Percentiles rank a stretch among this genome's conserved stretches.
Conservation (phyloP, 2,329 filamentous ascomycete species). For the Zymoseptoria tritici region DNA sequence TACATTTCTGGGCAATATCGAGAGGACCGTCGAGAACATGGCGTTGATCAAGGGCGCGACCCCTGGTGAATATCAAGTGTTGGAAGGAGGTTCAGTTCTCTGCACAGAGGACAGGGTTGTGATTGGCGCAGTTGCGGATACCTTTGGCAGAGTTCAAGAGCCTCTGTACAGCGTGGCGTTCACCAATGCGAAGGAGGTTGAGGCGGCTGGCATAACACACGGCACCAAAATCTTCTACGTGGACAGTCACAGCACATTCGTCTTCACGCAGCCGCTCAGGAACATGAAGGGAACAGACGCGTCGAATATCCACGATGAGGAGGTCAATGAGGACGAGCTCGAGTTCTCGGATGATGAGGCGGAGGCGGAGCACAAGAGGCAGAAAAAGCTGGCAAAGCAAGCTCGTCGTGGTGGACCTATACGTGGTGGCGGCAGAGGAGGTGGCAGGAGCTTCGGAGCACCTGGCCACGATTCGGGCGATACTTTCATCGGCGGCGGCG, state of each 20-base stretch:
- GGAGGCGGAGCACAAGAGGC: constrained; percentile 51
- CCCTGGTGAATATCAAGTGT: constrained; percentile 73
- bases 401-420: constrained; percentile 18
- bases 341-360: constrained; percentile 97
- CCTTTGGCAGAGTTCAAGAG: constrained; percentile 75
- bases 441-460: constrained; percentile 10
- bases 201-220: constrained; percentile 57
- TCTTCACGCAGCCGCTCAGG: constrained; percentile 78
- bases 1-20: constrained; percentile 64
- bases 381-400: constrained; percentile 30
- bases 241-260: constrained; percentile 67
- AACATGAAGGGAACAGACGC: constrained; percentile 83
- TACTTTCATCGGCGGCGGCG: constrained; percentile 11
- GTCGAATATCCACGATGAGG: constrained; percentile 90
- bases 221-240: constrained; percentile 74
- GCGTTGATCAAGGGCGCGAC: constrained; percentile 71
- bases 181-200: constrained; percentile 59
- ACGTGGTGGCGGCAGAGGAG: constrained; percentile 14
- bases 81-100: constrained; percentile 76
- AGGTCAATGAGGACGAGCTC: constrained; percentile 74
- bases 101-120: constrained; percentile 69
- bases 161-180: constrained; percentile 82
- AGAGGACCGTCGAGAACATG: constrained; percentile 70
- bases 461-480: constrained; percentile 8
- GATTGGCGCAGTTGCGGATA: constrained; percentile 73